A percentile compares a stretch with the other conserved stretches of the same genome.
These are phyloP conservation scores for Erythrobasidium hasegawianum DNA, from an alignment of 1,284 basidiomycete genomes.

Conservation along the genomic window DNA sequence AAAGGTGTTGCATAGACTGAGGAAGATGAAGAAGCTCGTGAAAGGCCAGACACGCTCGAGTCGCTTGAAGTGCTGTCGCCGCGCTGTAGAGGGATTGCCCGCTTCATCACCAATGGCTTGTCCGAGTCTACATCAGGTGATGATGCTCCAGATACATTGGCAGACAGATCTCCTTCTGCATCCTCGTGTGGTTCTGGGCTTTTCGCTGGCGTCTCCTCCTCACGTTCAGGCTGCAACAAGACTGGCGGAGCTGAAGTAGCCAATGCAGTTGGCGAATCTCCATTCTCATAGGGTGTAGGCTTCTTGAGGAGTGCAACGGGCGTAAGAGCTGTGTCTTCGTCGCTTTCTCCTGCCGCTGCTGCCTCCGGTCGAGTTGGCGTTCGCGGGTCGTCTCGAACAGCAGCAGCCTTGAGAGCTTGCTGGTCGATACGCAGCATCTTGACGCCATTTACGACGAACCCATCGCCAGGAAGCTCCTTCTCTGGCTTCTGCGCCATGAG, in stretches of 20 bases:
- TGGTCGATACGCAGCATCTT: too few relatives aligned
- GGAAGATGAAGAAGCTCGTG: conserved; percentile 24
- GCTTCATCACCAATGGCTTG: conserved; percentile 9
- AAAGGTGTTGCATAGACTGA: conserved; percentile 34
- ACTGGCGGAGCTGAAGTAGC: too few relatives aligned
- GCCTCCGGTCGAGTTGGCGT: conserved; percentile 1
- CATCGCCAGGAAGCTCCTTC: too few relatives aligned
- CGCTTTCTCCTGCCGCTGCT: not conserved
- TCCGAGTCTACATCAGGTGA: conserved; percentile 32
- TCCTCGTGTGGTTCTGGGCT: too few relatives aligned
- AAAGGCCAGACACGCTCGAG: conserved; percentile 26
- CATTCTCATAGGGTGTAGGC: too few relatives aligned
- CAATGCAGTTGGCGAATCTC: too few relatives aligned
- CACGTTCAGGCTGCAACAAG: too few relatives aligned
- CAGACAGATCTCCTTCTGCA: not conserved
- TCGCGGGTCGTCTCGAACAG: not conserved
- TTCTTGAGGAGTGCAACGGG: too few relatives aligned
- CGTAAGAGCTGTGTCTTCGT: not conserved
- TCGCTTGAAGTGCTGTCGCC: conserved; percentile 34
- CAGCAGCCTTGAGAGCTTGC: too few relatives aligned
- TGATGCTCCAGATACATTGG: conserved; percentile 16
- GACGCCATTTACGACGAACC: too few relatives aligned
- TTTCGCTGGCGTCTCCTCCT: too few relatives aligned
- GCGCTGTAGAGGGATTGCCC: conserved; percentile 23
- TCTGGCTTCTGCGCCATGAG: too few relatives aligned